Base-by-base conservation (phyloP, 768 basidiomycete species). In the Tylopilus intermedius region DNA sequence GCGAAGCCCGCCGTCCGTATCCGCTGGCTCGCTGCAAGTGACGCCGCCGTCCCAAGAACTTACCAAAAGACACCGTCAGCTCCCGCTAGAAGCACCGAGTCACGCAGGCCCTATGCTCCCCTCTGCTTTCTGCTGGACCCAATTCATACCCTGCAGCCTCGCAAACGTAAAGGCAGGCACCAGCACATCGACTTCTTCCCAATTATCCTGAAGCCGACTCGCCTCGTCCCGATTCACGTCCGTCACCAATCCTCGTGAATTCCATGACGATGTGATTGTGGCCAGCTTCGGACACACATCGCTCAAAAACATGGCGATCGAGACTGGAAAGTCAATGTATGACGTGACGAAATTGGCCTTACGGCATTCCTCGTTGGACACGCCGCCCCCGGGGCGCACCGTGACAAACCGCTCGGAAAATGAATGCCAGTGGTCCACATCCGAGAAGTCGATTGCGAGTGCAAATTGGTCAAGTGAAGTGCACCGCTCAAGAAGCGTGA, bases 301-400 rank as follows among this genome's bases (percentile, higher is more conserved):
- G n/a, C 62, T 62, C 51, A 67, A 40, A 30, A 69, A 69, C 48
- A 60, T 60, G 8, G 65, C 63, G 0, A 69, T 33, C 26, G 54
- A 27, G 41, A 49, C 10, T 8, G 65, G 65, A 45, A 35, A 21
- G 22, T 24, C 2, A 47, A 69, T 65, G 10, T 13, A 4, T 10
- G 67, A 67, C 22, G 58, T 58, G 35, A 59, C 54, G n/a, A 65
- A 66, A 11, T 62, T 53, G 5, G 54, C 60, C 3, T 8, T 9
- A 0, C 18, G 4, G 13, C 62, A 64, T 8, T 1, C 15, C 15
- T 37, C 15, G 43, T 60, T 58, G n/a, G 35, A 29, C 9, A 51
- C 35, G 13, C 63, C 62, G 3, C 53, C 24, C n/a, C 63, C 57
- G 1, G 55, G 53, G 14, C 56, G 38, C 1, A 47, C 39, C 13